Evolutionary conservation across 1,284 basidiomycete genomes (phyloP).

Genomic region (Apiotrichum montevideense): DNA sequence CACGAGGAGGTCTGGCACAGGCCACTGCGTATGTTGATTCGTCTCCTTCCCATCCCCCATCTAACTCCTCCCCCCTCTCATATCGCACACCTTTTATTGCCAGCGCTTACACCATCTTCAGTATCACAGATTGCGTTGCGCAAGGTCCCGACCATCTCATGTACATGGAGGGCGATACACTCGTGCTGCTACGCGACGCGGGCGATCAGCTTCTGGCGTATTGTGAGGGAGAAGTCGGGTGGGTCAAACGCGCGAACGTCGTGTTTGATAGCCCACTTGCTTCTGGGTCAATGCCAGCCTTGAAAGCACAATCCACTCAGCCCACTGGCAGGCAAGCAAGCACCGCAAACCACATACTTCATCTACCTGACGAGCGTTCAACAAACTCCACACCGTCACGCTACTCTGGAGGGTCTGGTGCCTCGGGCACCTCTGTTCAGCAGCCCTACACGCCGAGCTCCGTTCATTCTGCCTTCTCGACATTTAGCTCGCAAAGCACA

Average conservation of each 20-base stretch:
- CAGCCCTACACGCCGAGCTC: not conserved
- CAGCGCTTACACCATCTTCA: constrained; percentile 4
- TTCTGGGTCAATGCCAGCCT: constrained; percentile 3
- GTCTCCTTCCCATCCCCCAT: not conserved
- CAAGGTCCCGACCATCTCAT: constrained; percentile 73
- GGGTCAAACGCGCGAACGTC: constrained; percentile 55
- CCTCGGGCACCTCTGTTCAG: not conserved
- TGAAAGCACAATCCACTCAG: too few species aligned
- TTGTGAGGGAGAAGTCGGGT: constrained; percentile 86
- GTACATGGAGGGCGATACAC: constrained; percentile 79
- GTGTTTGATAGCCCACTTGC: not conserved
- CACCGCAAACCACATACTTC: too few species aligned
- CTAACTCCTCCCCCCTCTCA: not conserved
- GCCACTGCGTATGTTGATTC: constrained; percentile 35
- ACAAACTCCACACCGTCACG: not conserved
- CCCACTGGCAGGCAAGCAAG: too few species aligned
- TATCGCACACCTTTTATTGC: too few species aligned
- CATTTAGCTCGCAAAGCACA: not conserved
- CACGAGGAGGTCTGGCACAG: constrained; percentile 34
- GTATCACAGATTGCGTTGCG: constrained; percentile 62
- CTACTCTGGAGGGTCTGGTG: not conserved
- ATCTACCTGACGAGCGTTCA: not conserved
- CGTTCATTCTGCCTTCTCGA: not conserved
- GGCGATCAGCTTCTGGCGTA: constrained; percentile 57
- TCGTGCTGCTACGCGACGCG: constrained; percentile 71